Evolutionary conservation across 2,329 filamentous ascomycete genomes (phyloP).

Genomic region (Amylocarpus encephaloides): DNA sequence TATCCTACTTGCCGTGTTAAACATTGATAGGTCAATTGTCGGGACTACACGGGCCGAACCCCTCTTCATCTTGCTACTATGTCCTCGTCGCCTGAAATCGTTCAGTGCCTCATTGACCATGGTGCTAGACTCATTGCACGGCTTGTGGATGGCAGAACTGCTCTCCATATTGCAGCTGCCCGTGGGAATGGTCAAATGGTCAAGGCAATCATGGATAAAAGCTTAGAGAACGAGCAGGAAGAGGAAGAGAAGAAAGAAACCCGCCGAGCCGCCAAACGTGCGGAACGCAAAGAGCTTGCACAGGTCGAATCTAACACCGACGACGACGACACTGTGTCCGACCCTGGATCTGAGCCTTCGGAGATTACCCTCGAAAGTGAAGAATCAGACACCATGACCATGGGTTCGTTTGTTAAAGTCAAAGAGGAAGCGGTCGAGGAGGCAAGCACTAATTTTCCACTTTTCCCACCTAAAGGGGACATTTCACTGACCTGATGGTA

Average conservation of each 20-base stretch:
- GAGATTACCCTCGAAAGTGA: conserved; percentile 26
- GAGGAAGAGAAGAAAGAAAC: conserved; percentile 53
- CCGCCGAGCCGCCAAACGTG: conserved; percentile 28
- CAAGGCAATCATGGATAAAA: conserved; percentile 65
- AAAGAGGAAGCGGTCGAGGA: conserved; percentile 41
- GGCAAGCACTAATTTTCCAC: conserved; percentile 45
- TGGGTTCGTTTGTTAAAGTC: conserved; percentile 71
- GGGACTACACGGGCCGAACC: conserved; percentile 73
- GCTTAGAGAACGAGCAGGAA: conserved; percentile 64
- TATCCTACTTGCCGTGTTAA: not conserved
- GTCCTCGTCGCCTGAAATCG: conserved; percentile 61
- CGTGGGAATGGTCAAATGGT: conserved; percentile 65
- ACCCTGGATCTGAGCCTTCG: conserved; percentile 34
- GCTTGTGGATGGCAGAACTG: conserved; percentile 72
- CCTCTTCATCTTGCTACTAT: conserved; percentile 72
- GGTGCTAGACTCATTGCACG: conserved; percentile 68
- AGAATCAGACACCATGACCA: conserved; percentile 44
- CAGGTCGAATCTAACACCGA: conserved; percentile 5
- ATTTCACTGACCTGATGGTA: conserved; percentile 20
- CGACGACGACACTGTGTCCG: conserved; percentile 31
- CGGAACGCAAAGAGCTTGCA: conserved; percentile 3
- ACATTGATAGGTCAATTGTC: conserved; percentile 52
- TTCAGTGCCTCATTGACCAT: conserved; percentile 63
- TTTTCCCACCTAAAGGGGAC: conserved; percentile 34
- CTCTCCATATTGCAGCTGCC: conserved; percentile 73